Evolutionary conservation across 176 grass and related monocot species (phyloP).

Genomic region (Aechmea fasciata): DNA sequence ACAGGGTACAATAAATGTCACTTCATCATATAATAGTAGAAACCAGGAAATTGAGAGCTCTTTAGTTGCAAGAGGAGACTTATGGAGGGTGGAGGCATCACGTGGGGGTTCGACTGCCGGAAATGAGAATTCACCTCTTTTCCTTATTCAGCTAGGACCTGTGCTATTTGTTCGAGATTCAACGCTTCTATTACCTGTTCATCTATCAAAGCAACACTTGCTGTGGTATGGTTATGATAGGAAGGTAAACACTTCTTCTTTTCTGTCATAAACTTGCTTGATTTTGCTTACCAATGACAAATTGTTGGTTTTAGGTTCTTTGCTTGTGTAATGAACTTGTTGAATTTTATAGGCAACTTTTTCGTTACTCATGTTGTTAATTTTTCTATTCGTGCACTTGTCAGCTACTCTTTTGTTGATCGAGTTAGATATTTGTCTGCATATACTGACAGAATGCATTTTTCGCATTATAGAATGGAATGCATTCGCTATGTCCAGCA

Average conservation of each 20-base stretch:
- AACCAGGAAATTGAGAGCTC: conserved; percentile 59
- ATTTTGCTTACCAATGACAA: background rate
- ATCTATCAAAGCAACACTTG: conserved; percentile 93
- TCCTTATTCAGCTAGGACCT: conserved; percentile 86
- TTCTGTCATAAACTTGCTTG: no score
- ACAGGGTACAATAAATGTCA: conserved; percentile 73
- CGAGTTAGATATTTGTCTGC: background rate
- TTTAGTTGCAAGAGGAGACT: conserved; percentile 68
- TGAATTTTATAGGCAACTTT: background rate
- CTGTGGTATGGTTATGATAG: conserved; percentile 98
- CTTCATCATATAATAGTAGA: conserved; percentile 57
- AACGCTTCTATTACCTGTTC: conserved; percentile 84
- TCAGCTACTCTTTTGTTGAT: background rate
- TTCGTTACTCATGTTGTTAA: background rate
- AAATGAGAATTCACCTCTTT: conserved; percentile 59
- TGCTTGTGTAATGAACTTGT: background rate
- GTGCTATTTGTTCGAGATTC: conserved; percentile 80
- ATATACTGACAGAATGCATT: background rate
- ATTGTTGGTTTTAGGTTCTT: conserved; percentile 3
- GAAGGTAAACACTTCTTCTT: conserved; percentile 42
- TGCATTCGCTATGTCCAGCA: conserved; percentile 64
- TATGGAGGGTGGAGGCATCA: conserved; percentile 82
- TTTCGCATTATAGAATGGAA: conserved; percentile 38
- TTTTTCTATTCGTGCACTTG: background rate
- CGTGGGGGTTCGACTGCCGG: conserved; percentile 45